These are phyloP conservation scores for Thermothielavioides terrestris DNA, from an alignment of 495 filamentous ascomycete genomes.

Conservation along the genomic window DNA sequence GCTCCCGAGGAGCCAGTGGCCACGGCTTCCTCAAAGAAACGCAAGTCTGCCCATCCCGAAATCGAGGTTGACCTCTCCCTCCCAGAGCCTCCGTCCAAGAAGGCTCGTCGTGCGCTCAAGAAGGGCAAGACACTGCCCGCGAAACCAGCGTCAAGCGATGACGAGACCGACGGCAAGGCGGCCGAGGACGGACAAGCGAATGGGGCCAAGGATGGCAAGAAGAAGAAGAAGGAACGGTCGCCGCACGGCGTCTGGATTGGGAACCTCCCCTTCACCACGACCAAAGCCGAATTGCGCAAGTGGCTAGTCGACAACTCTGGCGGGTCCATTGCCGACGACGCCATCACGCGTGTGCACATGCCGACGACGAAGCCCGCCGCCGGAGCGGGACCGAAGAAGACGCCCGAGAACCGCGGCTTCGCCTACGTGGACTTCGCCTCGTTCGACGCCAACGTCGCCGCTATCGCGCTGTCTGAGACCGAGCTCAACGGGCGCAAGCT, in stretches of 20 bases:
- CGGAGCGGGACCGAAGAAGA: slow-evolving; percentile 22
- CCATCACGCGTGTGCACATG: slow-evolving; percentile 78
- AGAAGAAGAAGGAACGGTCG: slow-evolving; percentile 54
- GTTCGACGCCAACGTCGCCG: slow-evolving; percentile 56
- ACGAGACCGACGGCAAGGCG: slow-evolving; percentile 15
- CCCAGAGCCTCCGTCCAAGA: slow-evolving; percentile 91
- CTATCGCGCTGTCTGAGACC: slow-evolving; percentile 71
- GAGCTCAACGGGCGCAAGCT: slow-evolving; percentile 65
- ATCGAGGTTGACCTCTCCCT: slow-evolving; percentile 81
- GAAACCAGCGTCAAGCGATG: slow-evolving; percentile 35
- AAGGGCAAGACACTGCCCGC: slow-evolving; percentile 52
- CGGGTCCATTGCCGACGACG: slow-evolving; percentile 53
- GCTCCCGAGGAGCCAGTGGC: slow-evolving; percentile 1
- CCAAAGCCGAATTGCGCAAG: slow-evolving; percentile 57
- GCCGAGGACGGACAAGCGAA: not conserved
- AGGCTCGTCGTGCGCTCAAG: slow-evolving; percentile 70
- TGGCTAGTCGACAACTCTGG: slow-evolving; percentile 64
- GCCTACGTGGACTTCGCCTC: slow-evolving; percentile 88
- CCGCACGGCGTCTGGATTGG: slow-evolving; percentile 90
- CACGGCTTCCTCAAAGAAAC: slow-evolving; percentile 45
- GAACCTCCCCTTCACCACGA: slow-evolving; percentile 77
- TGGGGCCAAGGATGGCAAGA: slow-evolving; percentile 20
- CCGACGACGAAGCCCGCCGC: slow-evolving; percentile 42
- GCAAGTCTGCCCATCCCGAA: slow-evolving; percentile 63
- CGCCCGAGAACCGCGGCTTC: slow-evolving; percentile 65